A percentile compares a stretch with the other conserved stretches of the same genome.
Conservation (phyloP, 192 early-diverging fungal genomes). For the Backusella parvicylindrica region DNA sequence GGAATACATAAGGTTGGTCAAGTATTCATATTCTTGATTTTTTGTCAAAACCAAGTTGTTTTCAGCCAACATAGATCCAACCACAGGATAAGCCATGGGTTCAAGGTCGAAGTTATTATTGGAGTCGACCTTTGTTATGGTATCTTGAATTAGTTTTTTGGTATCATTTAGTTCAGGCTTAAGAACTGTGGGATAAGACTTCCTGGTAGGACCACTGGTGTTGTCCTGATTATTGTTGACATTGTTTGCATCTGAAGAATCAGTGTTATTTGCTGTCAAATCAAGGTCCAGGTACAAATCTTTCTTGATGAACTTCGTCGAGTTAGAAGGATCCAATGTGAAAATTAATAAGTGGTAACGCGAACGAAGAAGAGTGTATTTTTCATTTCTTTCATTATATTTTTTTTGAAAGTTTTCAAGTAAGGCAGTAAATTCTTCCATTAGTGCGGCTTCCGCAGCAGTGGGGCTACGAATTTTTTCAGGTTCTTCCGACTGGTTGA, state of each 20-base stretch:
- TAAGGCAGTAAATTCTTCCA: background rate
- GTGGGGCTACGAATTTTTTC: background rate
- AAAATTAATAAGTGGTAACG: conserved; percentile 21
- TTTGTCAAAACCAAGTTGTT: background rate
- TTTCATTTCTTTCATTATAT: background rate
- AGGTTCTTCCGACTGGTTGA: background rate
- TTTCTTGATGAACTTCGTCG: conserved; percentile 1
- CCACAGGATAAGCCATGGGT: background rate
- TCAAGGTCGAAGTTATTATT: background rate
- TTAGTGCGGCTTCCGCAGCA: conserved; percentile 3
- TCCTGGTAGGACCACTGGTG: background rate
- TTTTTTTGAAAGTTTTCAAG: background rate
- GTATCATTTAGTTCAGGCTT: background rate
- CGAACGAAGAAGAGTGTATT: background rate
- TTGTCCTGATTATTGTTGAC: background rate
- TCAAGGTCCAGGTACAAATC: conserved; percentile 1
- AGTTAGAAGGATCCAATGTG: conserved; percentile 4
- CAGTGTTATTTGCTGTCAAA: background rate
- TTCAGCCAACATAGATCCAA: background rate
- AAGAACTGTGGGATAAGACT: background rate
- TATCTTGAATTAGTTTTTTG: background rate
- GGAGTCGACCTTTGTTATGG: background rate
- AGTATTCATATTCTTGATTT: background rate
- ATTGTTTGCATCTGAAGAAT: background rate
- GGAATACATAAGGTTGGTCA: background rate